These are phyloP conservation scores for Lyophyllum semitale DNA, from an alignment of 768 basidiomycete genomes.

Conservation along the genomic window DNA sequence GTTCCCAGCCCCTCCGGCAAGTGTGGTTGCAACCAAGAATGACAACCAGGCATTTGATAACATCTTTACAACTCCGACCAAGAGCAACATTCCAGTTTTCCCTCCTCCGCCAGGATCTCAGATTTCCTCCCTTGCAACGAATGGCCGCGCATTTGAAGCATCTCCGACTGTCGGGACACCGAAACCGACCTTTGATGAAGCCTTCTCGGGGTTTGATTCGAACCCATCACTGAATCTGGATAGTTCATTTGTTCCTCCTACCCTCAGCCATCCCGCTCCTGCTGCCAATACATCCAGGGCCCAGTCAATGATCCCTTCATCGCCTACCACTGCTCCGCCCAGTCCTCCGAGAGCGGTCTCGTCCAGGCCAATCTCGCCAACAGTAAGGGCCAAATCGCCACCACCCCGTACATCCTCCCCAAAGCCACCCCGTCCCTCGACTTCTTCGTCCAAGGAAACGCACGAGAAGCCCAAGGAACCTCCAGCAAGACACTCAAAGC, in stretches of 20 bases:
- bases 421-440: constrained; percentile 58
- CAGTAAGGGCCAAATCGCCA: constrained; percentile 45
- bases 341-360: constrained; percentile 36
- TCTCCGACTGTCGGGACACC: background rate
- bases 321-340: constrained; percentile 31
- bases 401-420: constrained; percentile 58
- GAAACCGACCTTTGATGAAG: constrained; percentile 48
- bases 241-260: constrained; percentile 34
- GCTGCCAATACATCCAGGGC: constrained; percentile 15
- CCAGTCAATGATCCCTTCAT: constrained; percentile 28
- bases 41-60: constrained; percentile 33
- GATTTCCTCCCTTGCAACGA: constrained; percentile 3
- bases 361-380: constrained; percentile 40
- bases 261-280: constrained; percentile 10
- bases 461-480: constrained; percentile 60
- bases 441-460: constrained; percentile 59
- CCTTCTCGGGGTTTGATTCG: constrained; percentile 51
- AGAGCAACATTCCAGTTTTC: background rate
- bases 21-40: constrained; percentile 1
- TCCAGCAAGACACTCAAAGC: constrained; percentile 65
- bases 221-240: constrained; percentile 42
- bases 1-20: constrained; percentile 28
- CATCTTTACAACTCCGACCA: constrained; percentile 24
- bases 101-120: constrained; percentile 1
- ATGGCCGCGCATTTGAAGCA: constrained; percentile 1